Base-by-base conservation (phyloP, 2,329 filamentous ascomycete genomes). In the Exophiala mesophila region DNA sequence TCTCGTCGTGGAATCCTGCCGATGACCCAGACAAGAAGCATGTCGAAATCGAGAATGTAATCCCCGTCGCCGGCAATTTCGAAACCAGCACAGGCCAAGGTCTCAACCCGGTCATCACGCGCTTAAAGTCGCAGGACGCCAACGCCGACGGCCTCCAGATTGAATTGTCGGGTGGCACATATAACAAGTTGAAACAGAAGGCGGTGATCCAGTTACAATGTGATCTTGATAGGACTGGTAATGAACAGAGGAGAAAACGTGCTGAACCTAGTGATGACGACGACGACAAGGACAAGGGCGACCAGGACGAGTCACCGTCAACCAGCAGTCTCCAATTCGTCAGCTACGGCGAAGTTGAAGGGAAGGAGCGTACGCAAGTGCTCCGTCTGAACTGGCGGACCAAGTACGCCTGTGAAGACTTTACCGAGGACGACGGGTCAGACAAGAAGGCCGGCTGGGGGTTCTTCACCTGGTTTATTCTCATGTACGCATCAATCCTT, bases 381-480 rank as follows among this genome's bases (percentile, higher is more conserved):
- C 65, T 97, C 51, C 78, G 81, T 41, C 63, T 97, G 58, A 82
- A 84, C 24, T 98, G 90, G 90, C 71, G 76, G 59, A 96, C 90
- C 10, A 88, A 90, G 63, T 82, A 88, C 59, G 90, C 87, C 1
- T 97, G 92, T 63, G 82, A 88, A 59, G 67, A 70, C 24, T 69
- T 68, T 54, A 66, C 69, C 35, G 66, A 71, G 12, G 69, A 67
- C 7, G 68, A 71, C 30, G 65, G 64, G 15, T 42, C 39, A 30
- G 23, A 26, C 23, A 62, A 67, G 44, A 69, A 70, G 44, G 70
- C 72, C 39, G 64, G 64, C 59, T 97, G 90, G 92, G 92, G 92
- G 2, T 92, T 96, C 72, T 97, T 97, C 59, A 96, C 90, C 13
- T 98, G 92, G 92, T 78, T 97, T 59, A 78, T 97, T 55, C 81